Base-by-base conservation (phyloP, 768 basidiomycete genomes). In the Candolleomyces efflorescens region DNA sequence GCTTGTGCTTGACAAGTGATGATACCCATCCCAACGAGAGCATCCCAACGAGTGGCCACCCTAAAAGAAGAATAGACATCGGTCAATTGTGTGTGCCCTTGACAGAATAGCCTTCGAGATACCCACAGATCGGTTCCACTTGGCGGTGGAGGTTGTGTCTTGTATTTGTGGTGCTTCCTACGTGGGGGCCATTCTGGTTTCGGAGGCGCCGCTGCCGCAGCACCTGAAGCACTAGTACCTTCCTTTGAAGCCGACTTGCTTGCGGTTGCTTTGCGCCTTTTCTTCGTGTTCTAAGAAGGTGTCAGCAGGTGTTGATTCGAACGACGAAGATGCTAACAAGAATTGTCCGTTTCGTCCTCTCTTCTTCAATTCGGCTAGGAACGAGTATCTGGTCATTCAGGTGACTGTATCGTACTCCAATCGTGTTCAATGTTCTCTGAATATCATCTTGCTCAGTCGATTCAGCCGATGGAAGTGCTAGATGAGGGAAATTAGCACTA, bases 371-470 rank as follows among this genome's bases (percentile, higher is more conserved):
- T 9, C 77, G 78, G 65, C 84, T 92, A 3, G 86, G 81, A 7
- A 77, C 75, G 13, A 93, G 74, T 13, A 92, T 74, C 18, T 86
- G 81, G 54, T 89, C 86, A 60, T 93, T 92, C 22, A 80, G 78
- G 64, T 92, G 91, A 32, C 81, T 87, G 61, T 92, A 93, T 52
- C 76, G 78, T 3, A 90, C 82, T 2, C 88, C 89, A 24, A 83
- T 77, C 7, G 77, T 75, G 56, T 75, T 79, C 17, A 92, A 73
- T 0, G 82, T 81, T 62, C 75, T 80, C 58, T 83, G 76, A 20
- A 76, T 81, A 20, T 72, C 75, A 49, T 82, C 75, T 56, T 82
- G 73, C 54, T 80, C 75, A 17, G 65, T 66, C 12, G 66, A 59
- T 57, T 75, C 63, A 1, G 59, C 53, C 17, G 59, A 48, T 24